A percentile compares a stretch with the other conserved stretches of the same genome.
Evolutionary conservation across 306 rosid species (phyloP).

Genomic region (Medicago arabica): DNA sequence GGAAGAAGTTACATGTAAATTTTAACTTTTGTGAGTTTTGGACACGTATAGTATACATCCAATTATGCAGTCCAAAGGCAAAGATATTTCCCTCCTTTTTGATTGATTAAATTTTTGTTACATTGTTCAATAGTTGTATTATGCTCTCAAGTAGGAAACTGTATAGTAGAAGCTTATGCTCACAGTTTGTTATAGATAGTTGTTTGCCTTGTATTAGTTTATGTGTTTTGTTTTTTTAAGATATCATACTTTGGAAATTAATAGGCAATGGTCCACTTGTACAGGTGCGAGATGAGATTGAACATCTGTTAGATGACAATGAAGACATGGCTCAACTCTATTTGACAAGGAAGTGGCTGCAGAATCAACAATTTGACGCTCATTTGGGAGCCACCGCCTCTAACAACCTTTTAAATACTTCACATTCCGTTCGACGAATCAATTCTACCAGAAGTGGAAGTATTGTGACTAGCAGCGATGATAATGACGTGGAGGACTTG

Average conservation of each 20-base stretch:
- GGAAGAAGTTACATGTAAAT: slow-evolving; percentile 3
- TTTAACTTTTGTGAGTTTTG: slow-evolving; percentile 11
- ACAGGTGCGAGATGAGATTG: slow-evolving; percentile 96
- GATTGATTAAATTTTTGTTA: slow-evolving; percentile 8
- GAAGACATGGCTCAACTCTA: slow-evolving; percentile 96
- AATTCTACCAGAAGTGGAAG: slow-evolving; percentile 77
- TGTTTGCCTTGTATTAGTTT: slow-evolving; percentile 17
- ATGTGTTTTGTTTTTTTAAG: slow-evolving; percentile 37
- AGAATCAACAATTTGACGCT: slow-evolving; percentile 75
- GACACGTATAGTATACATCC: slow-evolving; percentile 10
- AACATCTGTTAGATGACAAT: slow-evolving; percentile 91
- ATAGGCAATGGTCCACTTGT: slow-evolving; percentile 39
- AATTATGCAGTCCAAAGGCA: not conserved
- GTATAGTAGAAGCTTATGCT: not conserved
- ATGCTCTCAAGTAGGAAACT: slow-evolving; percentile 15
- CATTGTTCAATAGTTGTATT: slow-evolving; percentile 16
- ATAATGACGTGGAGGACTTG: slow-evolving; percentile 87
- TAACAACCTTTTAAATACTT: slow-evolving; percentile 46
- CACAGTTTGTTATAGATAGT: not conserved
- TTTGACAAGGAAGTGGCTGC: slow-evolving; percentile 91
- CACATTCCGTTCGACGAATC: slow-evolving; percentile 54
- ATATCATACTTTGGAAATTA: slow-evolving; percentile 31
- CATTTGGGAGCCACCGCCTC: slow-evolving; percentile 59
- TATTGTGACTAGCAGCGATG: slow-evolving; percentile 69
- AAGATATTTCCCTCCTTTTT: not conserved